These are phyloP conservation scores for Hypoxylon rickii DNA, from an alignment of 495 filamentous ascomycete species.

Conservation along the genomic window DNA sequence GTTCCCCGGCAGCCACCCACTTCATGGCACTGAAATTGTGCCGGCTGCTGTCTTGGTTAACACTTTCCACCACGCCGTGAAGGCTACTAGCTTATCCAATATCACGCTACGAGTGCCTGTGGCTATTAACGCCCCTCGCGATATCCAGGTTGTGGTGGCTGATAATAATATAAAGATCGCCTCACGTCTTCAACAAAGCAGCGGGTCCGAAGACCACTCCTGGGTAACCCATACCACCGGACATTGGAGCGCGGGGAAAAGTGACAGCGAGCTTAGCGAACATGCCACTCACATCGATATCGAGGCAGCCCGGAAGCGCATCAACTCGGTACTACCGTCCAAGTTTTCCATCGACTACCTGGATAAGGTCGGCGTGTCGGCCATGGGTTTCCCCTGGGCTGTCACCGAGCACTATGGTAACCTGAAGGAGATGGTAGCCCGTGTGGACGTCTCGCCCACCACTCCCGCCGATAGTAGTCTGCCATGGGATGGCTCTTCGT, in stretches of 20 bases:
- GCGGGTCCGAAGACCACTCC: conserved; percentile 21
- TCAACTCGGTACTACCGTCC: conserved; percentile 16
- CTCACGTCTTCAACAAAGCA: conserved; percentile 37
- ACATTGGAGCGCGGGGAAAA: conserved; percentile 1
- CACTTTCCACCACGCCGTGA: conserved; percentile 44
- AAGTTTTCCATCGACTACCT: conserved; percentile 50
- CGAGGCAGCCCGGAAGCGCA: conserved; percentile 15
- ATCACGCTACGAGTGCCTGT: conserved; percentile 47
- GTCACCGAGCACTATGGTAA: conserved; percentile 48
- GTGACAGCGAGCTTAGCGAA: conserved; percentile 1
- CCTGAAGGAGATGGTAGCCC: conserved; percentile 49
- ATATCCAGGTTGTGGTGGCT: conserved; percentile 43
- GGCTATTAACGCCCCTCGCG: conserved; percentile 39
- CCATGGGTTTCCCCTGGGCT: conserved; percentile 53
- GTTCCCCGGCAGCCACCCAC: conserved; percentile 42
- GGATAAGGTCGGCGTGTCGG: conserved; percentile 45
- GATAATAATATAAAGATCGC: conserved; percentile 31
- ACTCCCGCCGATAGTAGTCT: conserved; percentile 2
- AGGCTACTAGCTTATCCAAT: conserved; percentile 36
- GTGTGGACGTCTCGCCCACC: conserved; percentile 41
- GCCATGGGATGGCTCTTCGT: conserved; percentile 45
- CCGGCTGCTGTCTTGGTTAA: conserved; percentile 48
- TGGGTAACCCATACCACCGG: conserved; percentile 51
- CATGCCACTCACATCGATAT: conserved; percentile 24
- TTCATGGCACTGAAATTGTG: conserved; percentile 48